Evolutionary conservation across 2,329 filamentous ascomycete genomes (phyloP).

Genomic region (Xylaria sp.): DNA sequence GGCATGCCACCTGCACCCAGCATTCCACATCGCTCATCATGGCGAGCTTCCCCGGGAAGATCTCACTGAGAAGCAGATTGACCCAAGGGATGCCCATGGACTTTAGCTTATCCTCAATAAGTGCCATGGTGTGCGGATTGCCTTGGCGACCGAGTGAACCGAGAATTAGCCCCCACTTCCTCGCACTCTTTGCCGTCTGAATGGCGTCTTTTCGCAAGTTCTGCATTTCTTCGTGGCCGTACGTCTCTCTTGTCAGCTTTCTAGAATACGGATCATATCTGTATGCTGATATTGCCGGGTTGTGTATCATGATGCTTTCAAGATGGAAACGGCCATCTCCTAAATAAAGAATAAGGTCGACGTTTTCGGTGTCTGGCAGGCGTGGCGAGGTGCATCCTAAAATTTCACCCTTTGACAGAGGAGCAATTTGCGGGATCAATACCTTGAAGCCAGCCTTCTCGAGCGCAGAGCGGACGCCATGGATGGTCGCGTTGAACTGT

Average conservation of each 20-base stretch:
- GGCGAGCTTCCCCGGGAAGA: constrained; percentile 94
- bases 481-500: constrained; percentile 97
- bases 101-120: constrained; percentile 83
- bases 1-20: constrained; percentile 98
- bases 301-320: constrained; percentile 99
- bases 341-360: constrained; percentile 66
- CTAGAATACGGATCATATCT: constrained; percentile 97
- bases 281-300: constrained; percentile 89
- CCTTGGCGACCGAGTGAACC: constrained; percentile 93
- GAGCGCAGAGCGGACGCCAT: constrained; percentile 81
- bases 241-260: constrained; percentile 88
- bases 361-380: constrained; percentile 65
- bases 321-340: constrained; percentile 69
- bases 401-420: constrained; percentile 93
- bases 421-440: constrained; percentile 90
- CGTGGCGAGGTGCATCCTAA: constrained; percentile 94
- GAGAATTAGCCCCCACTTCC: constrained; percentile 94
- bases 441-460: constrained; percentile 87
- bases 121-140: constrained; percentile 88
- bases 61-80: constrained; percentile 89
- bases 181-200: constrained; percentile 75
- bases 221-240: constrained; percentile 93
- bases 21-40: constrained; percentile 95
- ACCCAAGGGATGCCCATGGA: constrained; percentile 81
- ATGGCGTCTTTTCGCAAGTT: constrained; percentile 82